Base-by-base conservation (phyloP, 176 grass and related monocot genomes). In the Musa schizocarpa region DNA sequence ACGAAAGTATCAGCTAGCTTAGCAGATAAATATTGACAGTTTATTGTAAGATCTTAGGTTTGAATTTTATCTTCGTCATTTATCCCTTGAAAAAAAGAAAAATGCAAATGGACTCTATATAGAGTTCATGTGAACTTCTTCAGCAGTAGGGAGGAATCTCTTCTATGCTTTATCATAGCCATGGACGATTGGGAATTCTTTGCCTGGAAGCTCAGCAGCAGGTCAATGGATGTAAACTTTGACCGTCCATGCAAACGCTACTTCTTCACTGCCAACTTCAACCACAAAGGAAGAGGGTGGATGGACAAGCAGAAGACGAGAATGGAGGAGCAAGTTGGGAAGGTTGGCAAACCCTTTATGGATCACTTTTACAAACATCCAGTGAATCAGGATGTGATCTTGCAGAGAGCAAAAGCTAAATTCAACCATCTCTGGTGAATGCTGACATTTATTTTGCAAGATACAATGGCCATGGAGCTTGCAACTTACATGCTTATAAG, bases 281-380 rank as follows among this genome's bases (percentile, higher is more conserved):
- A 34, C 29, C 13, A 68, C 14, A 13, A 75, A 76, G 82, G 82
- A 79, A 13, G 74, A 74, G 54, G 34, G 81, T 6, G 11, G 49
- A 43, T 50, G 58, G 0, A 77, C 52, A 21, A 69, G 14, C 23
- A 62, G 17, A 26, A 29, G 19, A 68, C 77, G 23, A 91, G 57
- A 83, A 22, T 22, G 22, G 22, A 22, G 22, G 22, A 22, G 22
- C 22, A 22, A 22, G 22, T 22, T 22, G 22, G 22, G 22, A 22
- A 22, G 22, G 22, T 22, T 22, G 22, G 22, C 22, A 22, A 22
- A 22, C 22, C 22, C 22, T 22, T 22, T 22, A 22, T 22, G 22
- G 22, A 77, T 0, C 83, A 87, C 86, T 96, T 85, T 86, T 96
- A 87, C 92, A 43, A 74, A 11, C 78, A 85, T 96, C 8, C 68